Base-by-base conservation (phyloP, 768 basidiomycete genomes). In the Tephrocybe sp. region DNA sequence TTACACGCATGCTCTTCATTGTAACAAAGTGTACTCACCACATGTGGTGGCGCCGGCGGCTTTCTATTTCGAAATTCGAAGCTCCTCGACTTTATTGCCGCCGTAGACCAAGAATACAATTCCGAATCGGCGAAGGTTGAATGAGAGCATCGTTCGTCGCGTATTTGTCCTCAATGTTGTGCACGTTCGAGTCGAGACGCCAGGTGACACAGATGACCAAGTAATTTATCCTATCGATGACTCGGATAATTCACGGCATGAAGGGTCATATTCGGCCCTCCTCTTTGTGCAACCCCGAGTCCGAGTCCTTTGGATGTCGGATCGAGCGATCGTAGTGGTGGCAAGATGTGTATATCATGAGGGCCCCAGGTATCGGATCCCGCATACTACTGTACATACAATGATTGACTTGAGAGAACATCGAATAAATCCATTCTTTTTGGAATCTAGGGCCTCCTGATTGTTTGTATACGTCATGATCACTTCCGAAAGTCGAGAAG, bases 71-170 rank as follows among this genome's bases (percentile, higher is more conserved):
- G n/a, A n/a, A n/a, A 31, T 33, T 34, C 18, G 31, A 51, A 59
- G 54, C 56, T 55, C 42, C 34, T 58, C 18, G 42, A 56, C 10
- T 55, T 56, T 43, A 49, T 59, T 39, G 45, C 40, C 23, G 45
- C 56, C 9, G 46, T 54, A 21, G 49, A 53, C 27, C 45, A 57
- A 16, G 58, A 59, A 43, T 57, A 57, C 25, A 41, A 42, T 19
- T 42, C 50, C 18, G 50, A 42, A 15, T 45, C 38, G 18, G 43
- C 12, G n/a, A 42, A 48, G 23, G 22, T 30, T 3, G 19, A 50
- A 24, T 44, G 19, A 27, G 16, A 23, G 15, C 30, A 48, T 42
- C 31, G 44, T 27, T 36, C 49, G 29, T 41, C 33, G 45, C 43
- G 4, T 49, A 37, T 21, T n/a, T 24, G 7, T 45, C 21, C 45